Evolutionary conservation across 2,329 filamentous ascomycete genomes (phyloP).

Genomic region (Fusarium lyarnte): DNA sequence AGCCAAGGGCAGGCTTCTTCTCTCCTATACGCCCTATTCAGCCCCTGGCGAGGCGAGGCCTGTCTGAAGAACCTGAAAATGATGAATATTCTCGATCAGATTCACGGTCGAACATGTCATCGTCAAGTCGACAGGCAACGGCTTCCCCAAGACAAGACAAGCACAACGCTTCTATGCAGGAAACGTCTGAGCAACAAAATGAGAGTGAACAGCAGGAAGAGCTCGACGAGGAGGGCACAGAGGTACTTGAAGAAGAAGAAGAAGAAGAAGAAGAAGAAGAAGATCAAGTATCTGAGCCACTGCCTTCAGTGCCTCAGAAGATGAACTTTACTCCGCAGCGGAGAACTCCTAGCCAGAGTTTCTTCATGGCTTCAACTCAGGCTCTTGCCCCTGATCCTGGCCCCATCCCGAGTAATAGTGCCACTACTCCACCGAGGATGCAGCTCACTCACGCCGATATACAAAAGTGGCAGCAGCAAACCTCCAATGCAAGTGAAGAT

Average conservation of each 20-base stretch:
- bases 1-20: slow-evolving; percentile 48
- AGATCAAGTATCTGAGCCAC: slow-evolving; percentile 18
- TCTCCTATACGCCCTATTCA: slow-evolving; percentile 46
- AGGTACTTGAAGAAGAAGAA: slow-evolving; percentile 47
- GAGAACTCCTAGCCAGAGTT: slow-evolving; percentile 47
- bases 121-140: slow-evolving; percentile 38
- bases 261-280: slow-evolving; percentile 43
- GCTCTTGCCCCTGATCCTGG: background rate
- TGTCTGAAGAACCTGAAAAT: slow-evolving; percentile 36
- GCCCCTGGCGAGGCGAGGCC: slow-evolving; percentile 6
- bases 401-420: slow-evolving; percentile 27
- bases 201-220: slow-evolving; percentile 35
- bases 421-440: slow-evolving; percentile 52
- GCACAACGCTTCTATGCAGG: background rate
- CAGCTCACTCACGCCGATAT: slow-evolving; percentile 55
- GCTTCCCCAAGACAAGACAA: slow-evolving; percentile 10
- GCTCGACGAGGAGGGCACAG: slow-evolving; percentile 21
- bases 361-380: slow-evolving; percentile 51
- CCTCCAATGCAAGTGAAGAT: slow-evolving; percentile 50
- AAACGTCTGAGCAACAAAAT: slow-evolving; percentile 2
- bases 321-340: slow-evolving; percentile 59
- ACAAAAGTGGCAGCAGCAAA: slow-evolving; percentile 53
- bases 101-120: slow-evolving; percentile 48
- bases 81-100: slow-evolving; percentile 46
- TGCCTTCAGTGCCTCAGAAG: slow-evolving; percentile 57